These are phyloP conservation scores for Globisporangium irregulare DNA, from an alignment of 352 stramenopile species.

Conservation along the genomic window DNA sequence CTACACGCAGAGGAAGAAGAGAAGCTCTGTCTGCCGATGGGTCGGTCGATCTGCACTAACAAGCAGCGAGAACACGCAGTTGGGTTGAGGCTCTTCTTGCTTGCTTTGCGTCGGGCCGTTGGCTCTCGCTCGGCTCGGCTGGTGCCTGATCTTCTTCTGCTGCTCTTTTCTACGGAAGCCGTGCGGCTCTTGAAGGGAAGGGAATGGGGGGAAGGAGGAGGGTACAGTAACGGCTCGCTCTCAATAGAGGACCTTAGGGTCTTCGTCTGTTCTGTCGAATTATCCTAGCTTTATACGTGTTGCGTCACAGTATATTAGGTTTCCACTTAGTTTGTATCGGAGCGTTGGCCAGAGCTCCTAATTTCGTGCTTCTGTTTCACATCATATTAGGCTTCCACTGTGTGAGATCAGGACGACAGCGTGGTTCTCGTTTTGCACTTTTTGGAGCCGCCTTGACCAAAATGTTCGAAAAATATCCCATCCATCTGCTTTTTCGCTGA, in stretches of 20 bases:
- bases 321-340: neutral
- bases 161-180: neutral
- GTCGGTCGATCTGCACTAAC: neutral
- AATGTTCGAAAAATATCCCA: conserved; percentile 1
- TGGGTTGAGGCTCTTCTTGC: neutral
- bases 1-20: neutral
- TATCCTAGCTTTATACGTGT: neutral
- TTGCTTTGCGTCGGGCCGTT: neutral
- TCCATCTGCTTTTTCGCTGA: neutral
- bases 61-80: neutral
- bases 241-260: neutral
- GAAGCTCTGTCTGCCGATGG: neutral
- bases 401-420: neutral
- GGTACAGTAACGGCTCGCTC: neutral
- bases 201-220: neutral
- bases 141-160: neutral
- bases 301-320: neutral
- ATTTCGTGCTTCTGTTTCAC: neutral
- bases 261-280: conserved; percentile 2
- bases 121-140: neutral
- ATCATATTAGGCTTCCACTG: neutral
- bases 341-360: neutral
- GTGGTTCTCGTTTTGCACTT: neutral
- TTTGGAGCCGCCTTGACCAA: neutral
- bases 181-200: neutral